Conservation (phyloP, 164 flowering plant species). For the Pachysandra terminalis region DNA sequence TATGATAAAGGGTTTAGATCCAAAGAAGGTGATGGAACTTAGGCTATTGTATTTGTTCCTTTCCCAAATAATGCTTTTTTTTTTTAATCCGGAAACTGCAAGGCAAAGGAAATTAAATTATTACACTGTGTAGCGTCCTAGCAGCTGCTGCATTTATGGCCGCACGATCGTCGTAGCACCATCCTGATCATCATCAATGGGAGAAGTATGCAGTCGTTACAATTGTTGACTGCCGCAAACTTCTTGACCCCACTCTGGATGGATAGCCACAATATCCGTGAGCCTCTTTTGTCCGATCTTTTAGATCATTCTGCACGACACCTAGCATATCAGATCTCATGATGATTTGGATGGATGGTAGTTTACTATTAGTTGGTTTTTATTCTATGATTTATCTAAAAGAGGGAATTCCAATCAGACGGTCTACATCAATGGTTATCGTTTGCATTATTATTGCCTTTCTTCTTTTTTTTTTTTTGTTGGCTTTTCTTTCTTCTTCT, state of each 20-base stretch:
- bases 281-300: neutral
- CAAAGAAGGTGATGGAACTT: too few species aligned
- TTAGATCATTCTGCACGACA: neutral
- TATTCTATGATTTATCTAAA: too few species aligned
- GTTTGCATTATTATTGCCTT: too few species aligned
- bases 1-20: too few species aligned
- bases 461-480: too few species aligned
- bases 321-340: neutral
- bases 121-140: constrained; percentile 51
- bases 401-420: neutral
- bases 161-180: constrained; percentile 37
- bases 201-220: too few species aligned
- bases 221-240: constrained; percentile 60
- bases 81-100: constrained; percentile 28
- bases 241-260: constrained; percentile 81
- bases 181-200: constrained; percentile 46
- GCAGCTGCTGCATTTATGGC: constrained; percentile 82
- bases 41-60: too few species aligned
- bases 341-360: too few species aligned
- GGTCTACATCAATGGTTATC: neutral
- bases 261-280: constrained; percentile 38
- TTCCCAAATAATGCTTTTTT: neutral
- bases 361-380: too few species aligned
- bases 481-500: too few species aligned
- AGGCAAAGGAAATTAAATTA: constrained; percentile 56